Base-by-base conservation (phyloP, 2,329 filamentous ascomycete genomes). In the Penicillium sp. region DNA sequence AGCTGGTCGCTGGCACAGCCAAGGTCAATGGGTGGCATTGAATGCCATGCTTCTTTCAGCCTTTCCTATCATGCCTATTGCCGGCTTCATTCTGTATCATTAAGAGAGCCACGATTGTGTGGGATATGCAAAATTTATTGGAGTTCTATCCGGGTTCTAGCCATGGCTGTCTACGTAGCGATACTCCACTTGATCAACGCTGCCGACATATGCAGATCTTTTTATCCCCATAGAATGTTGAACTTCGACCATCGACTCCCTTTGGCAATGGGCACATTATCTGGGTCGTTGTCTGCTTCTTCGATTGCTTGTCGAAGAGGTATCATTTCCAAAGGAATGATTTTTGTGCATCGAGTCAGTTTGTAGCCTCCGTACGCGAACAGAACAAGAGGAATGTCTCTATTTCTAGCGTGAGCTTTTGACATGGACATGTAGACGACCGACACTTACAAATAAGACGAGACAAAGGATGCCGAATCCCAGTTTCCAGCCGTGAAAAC, bases 281-380 rank as follows among this genome's bases (percentile, higher is more conserved):
- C 64, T 0, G 61, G 61, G 17, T 66, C 60, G n/a, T 55, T 48
- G 0, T 50, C 48, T 5, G 56, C 58, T 34, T 75, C 71, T 12
- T 70, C 64, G 2, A 81, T 66, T 0, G 75, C 76, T 6, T 72
- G 69, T 1, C 61, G 55, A 0, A 81, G 58, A 0, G 76, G 73
- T 25, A 81, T 72, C 3, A 70, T 65, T 8, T 67, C 60, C 3
- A 80, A 57, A 0, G 70, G 57, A 6, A 76, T 63, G 7, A 77
- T 54, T 38, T 73, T 74, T 0, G 81, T 82, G 47, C 76, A 73
- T 56, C 82, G 83, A 54, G 74, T 64, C 23, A 80, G 59, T 59
- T 86, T 85, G 76, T 80, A 85, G 30, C 76, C 70, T 9, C 73
- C 45, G 50, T 75, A 85, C 6, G 75, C 73, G 6, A 54, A 57